Evolutionary conservation across 2,329 filamentous ascomycete species (phyloP).

Genomic region (Macrophomina phaseolina): DNA sequence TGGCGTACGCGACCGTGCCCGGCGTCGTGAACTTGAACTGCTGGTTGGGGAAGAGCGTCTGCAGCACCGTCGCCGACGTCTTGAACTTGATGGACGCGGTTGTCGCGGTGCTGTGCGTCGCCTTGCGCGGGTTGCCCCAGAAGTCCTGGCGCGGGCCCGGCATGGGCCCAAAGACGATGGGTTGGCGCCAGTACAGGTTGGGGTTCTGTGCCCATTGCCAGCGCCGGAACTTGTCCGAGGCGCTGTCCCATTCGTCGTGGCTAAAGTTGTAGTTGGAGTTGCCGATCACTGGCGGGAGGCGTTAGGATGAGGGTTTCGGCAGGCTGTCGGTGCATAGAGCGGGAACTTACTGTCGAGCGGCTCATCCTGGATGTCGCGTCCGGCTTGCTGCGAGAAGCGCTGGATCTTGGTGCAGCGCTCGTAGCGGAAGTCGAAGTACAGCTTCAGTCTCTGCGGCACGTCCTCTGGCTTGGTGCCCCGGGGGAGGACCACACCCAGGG

Average conservation of each 20-base stretch:
- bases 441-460: constrained; percentile 55
- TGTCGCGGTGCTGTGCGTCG: constrained; percentile 39
- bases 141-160: constrained; percentile 47
- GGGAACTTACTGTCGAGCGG: constrained; percentile 7
- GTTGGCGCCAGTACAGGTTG: constrained; percentile 50
- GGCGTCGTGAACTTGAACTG: constrained; percentile 45
- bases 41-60: constrained; percentile 47
- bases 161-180: constrained; percentile 47
- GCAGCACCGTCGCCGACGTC: constrained; percentile 47
- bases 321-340: background rate
- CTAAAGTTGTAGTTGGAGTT: constrained; percentile 57
- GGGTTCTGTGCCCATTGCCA: constrained; percentile 55
- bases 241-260: constrained; percentile 64
- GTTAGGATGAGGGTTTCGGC: background rate
- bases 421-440: constrained; percentile 66
- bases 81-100: constrained; percentile 50
- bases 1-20: constrained; percentile 47
- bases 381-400: constrained; percentile 60
- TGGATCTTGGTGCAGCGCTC: constrained; percentile 66
- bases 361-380: constrained; percentile 51
- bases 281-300: constrained; percentile 27
- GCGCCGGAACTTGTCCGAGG: constrained; percentile 56
- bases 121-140: constrained; percentile 34
- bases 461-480: constrained; percentile 19
- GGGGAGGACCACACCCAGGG: constrained; percentile 58